Percentiles rank a stretch among this genome's conserved stretches.
Evolutionary conservation across 2,329 filamentous ascomycete species (phyloP).

Genomic region (Cercospora beticola): DNA sequence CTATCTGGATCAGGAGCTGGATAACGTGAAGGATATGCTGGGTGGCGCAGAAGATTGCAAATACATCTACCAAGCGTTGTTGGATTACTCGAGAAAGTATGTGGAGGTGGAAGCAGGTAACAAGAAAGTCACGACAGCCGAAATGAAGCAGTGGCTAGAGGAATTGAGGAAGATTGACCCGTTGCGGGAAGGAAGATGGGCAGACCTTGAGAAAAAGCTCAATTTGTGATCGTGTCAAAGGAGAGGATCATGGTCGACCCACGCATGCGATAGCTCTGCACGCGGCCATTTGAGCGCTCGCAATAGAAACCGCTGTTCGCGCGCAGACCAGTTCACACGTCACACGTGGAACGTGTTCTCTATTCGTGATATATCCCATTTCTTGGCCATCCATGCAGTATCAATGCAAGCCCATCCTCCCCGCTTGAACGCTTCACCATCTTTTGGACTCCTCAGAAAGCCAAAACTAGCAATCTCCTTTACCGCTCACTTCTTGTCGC

Average conservation of each 20-base stretch:
- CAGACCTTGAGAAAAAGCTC: constrained; percentile 60
- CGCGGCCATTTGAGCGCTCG: background rate
- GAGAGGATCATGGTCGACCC: background rate
- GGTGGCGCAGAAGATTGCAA: constrained; percentile 69
- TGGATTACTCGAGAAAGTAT: constrained; percentile 69
- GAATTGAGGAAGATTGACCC: constrained; percentile 70
- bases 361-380: background rate
- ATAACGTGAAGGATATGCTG: constrained; percentile 68
- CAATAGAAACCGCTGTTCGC: background rate
- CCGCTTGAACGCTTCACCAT: constrained; percentile 22
- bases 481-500: constrained; percentile 16
- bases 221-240: constrained; percentile 35
- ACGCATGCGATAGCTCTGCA: background rate
- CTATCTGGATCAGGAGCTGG: constrained; percentile 70
- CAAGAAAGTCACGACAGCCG: constrained; percentile 43
- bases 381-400: background rate
- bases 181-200: constrained; percentile 72
- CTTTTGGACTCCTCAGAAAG: background rate
- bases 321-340: background rate
- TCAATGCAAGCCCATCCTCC: background rate
- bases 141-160: constrained; percentile 56
- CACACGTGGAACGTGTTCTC: background rate
- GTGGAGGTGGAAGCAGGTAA: constrained; percentile 50
- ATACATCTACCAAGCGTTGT: constrained; percentile 84
- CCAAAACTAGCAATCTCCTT: background rate